These are phyloP conservation scores for Cinnamomum chago DNA, from an alignment of 164 flowering plant genomes.

Conservation along the genomic window DNA sequence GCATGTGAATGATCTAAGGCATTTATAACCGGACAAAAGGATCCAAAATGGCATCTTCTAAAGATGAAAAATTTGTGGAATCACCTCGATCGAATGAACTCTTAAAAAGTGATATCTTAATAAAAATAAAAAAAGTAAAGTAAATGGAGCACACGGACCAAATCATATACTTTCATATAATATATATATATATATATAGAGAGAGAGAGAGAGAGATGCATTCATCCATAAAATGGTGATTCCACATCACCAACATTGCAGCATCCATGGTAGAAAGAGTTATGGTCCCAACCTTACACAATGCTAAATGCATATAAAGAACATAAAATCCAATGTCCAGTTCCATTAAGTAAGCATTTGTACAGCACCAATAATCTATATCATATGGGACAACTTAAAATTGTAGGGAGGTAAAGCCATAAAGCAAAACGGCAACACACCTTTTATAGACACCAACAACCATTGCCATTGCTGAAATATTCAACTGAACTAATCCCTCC, in stretches of 20 bases:
- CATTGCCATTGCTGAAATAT: constrained; percentile 39
- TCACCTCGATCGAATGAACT: no score
- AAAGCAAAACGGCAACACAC: constrained; percentile 24
- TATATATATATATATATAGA: background rate
- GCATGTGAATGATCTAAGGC: no score
- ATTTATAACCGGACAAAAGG: no score
- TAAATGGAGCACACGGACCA: no score
- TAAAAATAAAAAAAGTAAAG: background rate
- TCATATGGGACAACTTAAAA: background rate
- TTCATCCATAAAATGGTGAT: background rate
- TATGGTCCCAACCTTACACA: background rate
- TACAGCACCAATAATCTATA: background rate
- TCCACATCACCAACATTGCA: background rate
- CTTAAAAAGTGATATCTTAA: background rate
- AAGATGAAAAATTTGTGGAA: no score
- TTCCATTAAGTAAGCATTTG: background rate
- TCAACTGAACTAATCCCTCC: constrained; percentile 83
- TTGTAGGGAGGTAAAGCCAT: background rate
- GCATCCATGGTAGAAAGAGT: background rate
- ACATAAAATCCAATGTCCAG: background rate
- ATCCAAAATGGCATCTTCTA: no score
- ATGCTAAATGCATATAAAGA: background rate
- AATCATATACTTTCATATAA: no score
- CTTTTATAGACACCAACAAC: constrained; percentile 64
- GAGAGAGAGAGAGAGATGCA: background rate